These are phyloP conservation scores for Cryptococcus deneoformans DNA, from an alignment of 1,284 basidiomycete genomes.

Conservation along the genomic window DNA sequence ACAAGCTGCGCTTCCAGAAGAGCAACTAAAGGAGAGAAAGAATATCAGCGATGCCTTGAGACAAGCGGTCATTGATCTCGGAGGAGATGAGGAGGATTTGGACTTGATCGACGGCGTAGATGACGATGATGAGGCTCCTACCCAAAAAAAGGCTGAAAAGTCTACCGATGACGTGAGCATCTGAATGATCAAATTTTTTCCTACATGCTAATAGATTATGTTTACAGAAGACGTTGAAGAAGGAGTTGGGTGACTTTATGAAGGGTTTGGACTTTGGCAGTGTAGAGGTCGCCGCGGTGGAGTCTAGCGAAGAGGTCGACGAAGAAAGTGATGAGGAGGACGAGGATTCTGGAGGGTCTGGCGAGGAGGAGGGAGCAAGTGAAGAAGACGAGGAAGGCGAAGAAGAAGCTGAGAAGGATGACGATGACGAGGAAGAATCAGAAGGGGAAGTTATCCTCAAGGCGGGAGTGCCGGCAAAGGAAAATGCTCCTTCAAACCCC, in stretches of 20 bases:
- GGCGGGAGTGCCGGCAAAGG: constrained; percentile 7
- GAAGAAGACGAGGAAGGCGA: constrained; percentile 36
- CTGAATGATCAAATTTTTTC: neutral
- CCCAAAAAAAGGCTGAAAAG: constrained; percentile 9
- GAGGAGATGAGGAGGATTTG: constrained; percentile 57
- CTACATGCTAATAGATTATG: constrained; percentile 31
- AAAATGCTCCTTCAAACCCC: neutral
- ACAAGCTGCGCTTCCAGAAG: constrained; percentile 2
- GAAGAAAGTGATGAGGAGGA: constrained; percentile 27
- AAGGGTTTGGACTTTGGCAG: constrained; percentile 53
- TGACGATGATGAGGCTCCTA: constrained; percentile 45
- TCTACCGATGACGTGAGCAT: constrained; percentile 36
- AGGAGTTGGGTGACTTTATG: constrained; percentile 61
- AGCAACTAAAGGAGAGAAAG: constrained; percentile 1
- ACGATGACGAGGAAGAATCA: constrained; percentile 42
- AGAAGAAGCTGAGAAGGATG: constrained; percentile 23
- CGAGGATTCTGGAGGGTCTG: constrained; percentile 35
- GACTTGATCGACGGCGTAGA: constrained; percentile 54
- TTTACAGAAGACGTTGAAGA: constrained; percentile 53
- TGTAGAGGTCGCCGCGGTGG: constrained; percentile 17
- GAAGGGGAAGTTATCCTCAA: constrained; percentile 31
- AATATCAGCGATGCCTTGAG: constrained; percentile 39
- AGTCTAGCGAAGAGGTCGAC: constrained; percentile 22
- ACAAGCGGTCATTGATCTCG: constrained; percentile 53
- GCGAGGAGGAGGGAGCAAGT: constrained; percentile 41